These are phyloP conservation scores for Pseudozyma flocculosa DNA, from an alignment of 1,284 basidiomycete species.

Conservation along the genomic window DNA sequence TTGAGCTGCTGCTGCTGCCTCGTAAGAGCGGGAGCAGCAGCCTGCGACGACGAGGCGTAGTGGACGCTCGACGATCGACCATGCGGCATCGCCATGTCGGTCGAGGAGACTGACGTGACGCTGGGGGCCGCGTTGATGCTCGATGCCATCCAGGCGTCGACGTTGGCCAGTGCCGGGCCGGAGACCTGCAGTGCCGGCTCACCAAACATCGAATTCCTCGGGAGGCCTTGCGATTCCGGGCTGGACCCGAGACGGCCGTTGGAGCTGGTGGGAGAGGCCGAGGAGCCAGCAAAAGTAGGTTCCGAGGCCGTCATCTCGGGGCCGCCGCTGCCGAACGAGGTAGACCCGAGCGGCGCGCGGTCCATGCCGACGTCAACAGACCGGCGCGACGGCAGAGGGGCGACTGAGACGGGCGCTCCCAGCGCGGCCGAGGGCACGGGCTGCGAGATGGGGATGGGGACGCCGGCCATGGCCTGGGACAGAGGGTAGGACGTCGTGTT, in stretches of 20 bases:
- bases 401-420: neutral
- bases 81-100: neutral
- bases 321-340: neutral
- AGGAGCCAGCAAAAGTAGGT: neutral
- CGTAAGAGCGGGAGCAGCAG: too few species aligned
- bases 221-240: neutral
- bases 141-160: neutral
- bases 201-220: neutral
- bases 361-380: neutral
- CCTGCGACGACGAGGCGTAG: neutral
- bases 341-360: too few species aligned
- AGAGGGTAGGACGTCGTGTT: neutral
- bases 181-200: neutral
- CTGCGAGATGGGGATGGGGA: neutral
- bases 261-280: neutral
- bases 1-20: neutral
- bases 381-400: too few species aligned
- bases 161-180: neutral
- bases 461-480: neutral
- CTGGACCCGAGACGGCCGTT: neutral
- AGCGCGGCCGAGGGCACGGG: neutral
- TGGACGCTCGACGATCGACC: neutral
- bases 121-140: neutral
- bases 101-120: neutral
- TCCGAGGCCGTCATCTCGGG: neutral